These are phyloP conservation scores for Nicotiana attenuata DNA, from an alignment of 257 asterid genomes.

Conservation along the genomic window DNA sequence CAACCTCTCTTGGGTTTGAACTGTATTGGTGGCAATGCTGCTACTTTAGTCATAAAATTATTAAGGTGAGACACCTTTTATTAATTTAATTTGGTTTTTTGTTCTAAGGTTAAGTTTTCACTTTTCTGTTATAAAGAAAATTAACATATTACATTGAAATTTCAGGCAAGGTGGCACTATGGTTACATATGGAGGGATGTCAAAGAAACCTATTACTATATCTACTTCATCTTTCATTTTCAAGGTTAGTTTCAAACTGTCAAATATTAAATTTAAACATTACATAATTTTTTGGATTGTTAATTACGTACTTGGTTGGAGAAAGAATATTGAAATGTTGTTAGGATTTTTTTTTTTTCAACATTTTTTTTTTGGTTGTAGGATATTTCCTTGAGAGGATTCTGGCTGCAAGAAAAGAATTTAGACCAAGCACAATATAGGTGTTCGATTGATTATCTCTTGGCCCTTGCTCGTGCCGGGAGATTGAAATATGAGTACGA, in stretches of 20 bases:
- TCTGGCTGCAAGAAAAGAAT: constrained; percentile 66
- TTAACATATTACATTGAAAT: constrained; percentile 1
- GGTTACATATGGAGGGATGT: constrained; percentile 98
- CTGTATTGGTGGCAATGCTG: constrained; percentile 91
- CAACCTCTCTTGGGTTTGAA: constrained; percentile 81
- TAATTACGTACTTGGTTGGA: neutral
- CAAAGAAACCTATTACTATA: constrained; percentile 77
- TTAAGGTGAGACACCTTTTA: constrained; percentile 45
- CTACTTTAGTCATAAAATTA: constrained; percentile 74
- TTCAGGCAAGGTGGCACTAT: constrained; percentile 77
- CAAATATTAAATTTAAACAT: neutral
- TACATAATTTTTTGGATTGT: neutral
- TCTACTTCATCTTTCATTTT: constrained; percentile 75
- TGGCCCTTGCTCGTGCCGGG: constrained; percentile 52
- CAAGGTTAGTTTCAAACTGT: constrained; percentile 40
- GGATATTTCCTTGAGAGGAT: constrained; percentile 82
- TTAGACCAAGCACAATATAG: constrained; percentile 53
- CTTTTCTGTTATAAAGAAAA: neutral
- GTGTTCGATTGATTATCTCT: constrained; percentile 63
- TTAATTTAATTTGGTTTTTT: neutral
- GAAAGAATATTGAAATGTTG: neutral
- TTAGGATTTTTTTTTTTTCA: neutral
- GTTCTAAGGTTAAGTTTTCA: neutral
- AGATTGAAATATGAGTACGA: constrained; percentile 71
- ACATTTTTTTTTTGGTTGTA: neutral